These are phyloP conservation scores for Thuidium tamariscinum DNA, from an alignment of 225 moss, liverwort and hornwort species.

Conservation along the genomic window DNA sequence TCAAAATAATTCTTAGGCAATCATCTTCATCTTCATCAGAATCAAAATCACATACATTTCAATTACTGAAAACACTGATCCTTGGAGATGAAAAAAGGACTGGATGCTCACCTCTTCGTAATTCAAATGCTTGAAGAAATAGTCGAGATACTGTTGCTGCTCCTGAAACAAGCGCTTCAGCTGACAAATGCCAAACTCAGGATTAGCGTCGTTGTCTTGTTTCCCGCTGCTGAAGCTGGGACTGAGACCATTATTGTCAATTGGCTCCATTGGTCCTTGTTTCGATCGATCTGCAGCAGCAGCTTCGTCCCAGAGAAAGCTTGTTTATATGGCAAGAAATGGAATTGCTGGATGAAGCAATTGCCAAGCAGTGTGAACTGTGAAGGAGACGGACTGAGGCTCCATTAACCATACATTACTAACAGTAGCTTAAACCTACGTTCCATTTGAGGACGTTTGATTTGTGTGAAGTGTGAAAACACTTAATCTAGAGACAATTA, in stretches of 20 bases:
- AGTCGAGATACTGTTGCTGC: conserved; percentile 39
- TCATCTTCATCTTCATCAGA: not conserved
- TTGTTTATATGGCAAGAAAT: not conserved
- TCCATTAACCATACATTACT: not conserved
- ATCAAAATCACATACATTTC: not conserved
- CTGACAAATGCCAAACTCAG: conserved; percentile 6
- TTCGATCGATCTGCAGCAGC: not conserved
- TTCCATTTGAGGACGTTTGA: too few relatives aligned
- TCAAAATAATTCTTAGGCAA: not conserved
- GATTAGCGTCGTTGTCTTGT: not conserved
- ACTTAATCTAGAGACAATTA: too few relatives aligned
- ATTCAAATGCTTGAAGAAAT: conserved; percentile 46
- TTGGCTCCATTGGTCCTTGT: not conserved
- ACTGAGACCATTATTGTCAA: not conserved
- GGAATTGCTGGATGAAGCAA: not conserved
- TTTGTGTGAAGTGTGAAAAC: too few relatives aligned
- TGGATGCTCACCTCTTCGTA: conserved; percentile 24
- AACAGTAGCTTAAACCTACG: too few relatives aligned
- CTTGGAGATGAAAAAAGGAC: not conserved
- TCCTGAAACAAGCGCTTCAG: conserved; percentile 34
- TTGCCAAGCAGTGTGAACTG: not conserved
- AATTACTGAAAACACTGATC: not conserved
- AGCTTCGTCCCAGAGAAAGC: not conserved
- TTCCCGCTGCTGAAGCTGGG: not conserved
- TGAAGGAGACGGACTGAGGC: not conserved